Base-by-base conservation (phyloP, 192 early-diverging fungal species). In the Linnemannia exigua region DNA sequence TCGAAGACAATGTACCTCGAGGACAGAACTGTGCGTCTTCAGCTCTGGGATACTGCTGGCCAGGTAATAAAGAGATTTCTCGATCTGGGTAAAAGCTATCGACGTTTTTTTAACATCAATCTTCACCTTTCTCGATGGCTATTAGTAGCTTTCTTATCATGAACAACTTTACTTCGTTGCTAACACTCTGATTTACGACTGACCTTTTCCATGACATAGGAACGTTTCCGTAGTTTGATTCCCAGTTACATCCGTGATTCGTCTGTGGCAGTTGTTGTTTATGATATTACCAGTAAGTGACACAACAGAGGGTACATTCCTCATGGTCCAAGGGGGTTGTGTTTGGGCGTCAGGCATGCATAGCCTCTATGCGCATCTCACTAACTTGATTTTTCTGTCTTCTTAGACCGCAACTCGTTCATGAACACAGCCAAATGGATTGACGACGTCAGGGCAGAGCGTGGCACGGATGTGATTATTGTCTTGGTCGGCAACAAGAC, bases 1-100 rank as follows among this genome's bases (percentile, higher is more conserved):
- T 97, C 96, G 54, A 99, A 99, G 90, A 99, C 98, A 6, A 99
- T 99, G 97, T 99, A 99, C 85, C 90, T 99, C 63, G 98, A 99
- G 80, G 98, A 99, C 89, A 92, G 96, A 70, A 99, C 99, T 15
- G 96, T 99, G n/a, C 92, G 98, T 58, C 92, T 99, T 48, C 98
- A 99, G 89, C 92, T 99, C 75, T 99, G 99, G 99, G 99, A 99
- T 87, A 99, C 98, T 25, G 98, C 98, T 50, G 98, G 99, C 20
- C 97, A 99, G 84, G 94, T 95, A 92, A 67, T 54, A 44, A 44
- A 44, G 9, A 3, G 28, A 12, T 20, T 20, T 14, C 28, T 14
- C 28, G 17, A 19, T 2, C 12, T 33, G 9, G 58, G 58, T 15
- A 28, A 63, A 63, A 33, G 1, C 58, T 31, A 28, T 63, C 25